Evolutionary conservation across 2,329 filamentous ascomycete species (phyloP), one percentile per base, ranked within the genome.

Genomic region (Curvularia hawaiiensis): DNA sequence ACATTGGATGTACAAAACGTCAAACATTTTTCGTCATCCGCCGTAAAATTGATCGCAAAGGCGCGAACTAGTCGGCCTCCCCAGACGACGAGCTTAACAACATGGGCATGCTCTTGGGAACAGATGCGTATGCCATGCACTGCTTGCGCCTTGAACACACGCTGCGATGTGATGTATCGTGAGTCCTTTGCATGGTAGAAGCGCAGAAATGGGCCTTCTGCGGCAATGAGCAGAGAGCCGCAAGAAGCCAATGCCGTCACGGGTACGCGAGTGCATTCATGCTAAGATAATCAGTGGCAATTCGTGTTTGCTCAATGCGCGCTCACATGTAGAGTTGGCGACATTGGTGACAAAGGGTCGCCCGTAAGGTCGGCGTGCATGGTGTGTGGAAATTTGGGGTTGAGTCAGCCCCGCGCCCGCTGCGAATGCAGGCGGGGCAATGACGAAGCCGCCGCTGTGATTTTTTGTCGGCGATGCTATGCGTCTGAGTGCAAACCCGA

Each of bases 121-220:
- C 68, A 63, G 26, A 86, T 75, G n/a, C 80, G 75, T 52, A 94
- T 86, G 3, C 91, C 91, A 74, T 95, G 91, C 50, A 95, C 85
- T 3, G 86, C 79, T 71, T 94, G 90, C n/a, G 82, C 81, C 16
- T 76, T 68, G 68, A 95, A 93, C 30, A 92, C 76, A 24, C 75
- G 75, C 49, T 83, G 69, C 48, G 71, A 68, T 9, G 58, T 52
- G 18, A 77, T 56, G 49, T 62, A 69, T 16, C 60, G 59, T 18
- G 64, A 68, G 33, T 62, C 60, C 30, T 64, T 56, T 44, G 66
- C 61, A 46, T 71, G 54, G 62, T 80, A 79, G 44, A 79, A 72
- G 40, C 67, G 73, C 47, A 82, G 52, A 55, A 70, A 71, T n/a
- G 74, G 72, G 26, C 80, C 80, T 65, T 81, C 76, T 26, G 78